phyloP scores from a whole-genome alignment of 495 filamentous ascomycete genomes.

The Neurospora sp. region DNA sequence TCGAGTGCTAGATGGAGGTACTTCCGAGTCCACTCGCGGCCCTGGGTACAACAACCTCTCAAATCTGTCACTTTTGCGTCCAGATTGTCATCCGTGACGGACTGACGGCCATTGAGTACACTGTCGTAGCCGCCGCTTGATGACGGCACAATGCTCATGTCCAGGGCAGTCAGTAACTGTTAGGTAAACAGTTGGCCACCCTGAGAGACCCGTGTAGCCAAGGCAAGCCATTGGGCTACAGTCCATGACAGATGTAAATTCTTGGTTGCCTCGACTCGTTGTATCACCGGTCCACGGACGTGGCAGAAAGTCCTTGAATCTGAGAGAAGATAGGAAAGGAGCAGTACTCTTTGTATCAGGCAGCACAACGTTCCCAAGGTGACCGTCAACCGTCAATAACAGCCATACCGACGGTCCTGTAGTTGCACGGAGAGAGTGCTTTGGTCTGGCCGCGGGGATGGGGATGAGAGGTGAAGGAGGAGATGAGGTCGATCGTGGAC shows the following conservation, averaged over 20 bases:
- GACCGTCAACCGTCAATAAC: background rate
- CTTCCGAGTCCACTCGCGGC: background rate
- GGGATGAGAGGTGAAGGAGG: background rate
- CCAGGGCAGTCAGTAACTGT: background rate
- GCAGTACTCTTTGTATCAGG: background rate
- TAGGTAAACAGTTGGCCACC: background rate
- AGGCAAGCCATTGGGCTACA: background rate
- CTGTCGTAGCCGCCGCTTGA: background rate
- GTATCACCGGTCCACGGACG: background rate
- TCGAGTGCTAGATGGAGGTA: background rate
- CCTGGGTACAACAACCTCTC: background rate
- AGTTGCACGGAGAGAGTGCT: background rate
- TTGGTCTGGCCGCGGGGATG: background rate
- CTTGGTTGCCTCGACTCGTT: background rate
- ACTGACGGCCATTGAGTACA: background rate
- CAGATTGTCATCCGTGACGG: background rate
- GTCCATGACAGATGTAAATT: background rate
- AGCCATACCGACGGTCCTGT: background rate
- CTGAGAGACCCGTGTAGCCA: background rate
- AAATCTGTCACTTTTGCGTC: background rate
- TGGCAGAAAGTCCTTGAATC: constrained; percentile 1
- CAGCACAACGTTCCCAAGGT: background rate
- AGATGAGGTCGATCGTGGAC: background rate
- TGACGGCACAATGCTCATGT: background rate
- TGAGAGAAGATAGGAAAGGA: background rate